phyloP scores from a whole-genome alignment of 176 grass and related monocot genomes.

The Pontederia crassipes region DNA sequence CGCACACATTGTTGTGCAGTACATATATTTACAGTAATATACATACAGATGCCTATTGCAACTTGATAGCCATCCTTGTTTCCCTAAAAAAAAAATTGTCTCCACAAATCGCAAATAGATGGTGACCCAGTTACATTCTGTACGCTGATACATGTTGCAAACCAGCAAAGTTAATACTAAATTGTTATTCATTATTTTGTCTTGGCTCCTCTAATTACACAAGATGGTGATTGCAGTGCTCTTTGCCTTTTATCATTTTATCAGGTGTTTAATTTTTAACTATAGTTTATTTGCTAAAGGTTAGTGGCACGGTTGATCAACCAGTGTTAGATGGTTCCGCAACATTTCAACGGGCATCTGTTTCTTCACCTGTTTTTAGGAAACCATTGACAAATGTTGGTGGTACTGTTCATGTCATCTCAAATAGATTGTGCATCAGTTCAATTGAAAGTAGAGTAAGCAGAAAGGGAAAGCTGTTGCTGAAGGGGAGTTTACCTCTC shows the following conservation, averaged over 20 bases:
- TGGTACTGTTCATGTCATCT: conserved; percentile 59
- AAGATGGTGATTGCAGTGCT: neutral
- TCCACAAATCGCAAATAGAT: too few species aligned
- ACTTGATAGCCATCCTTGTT: too few species aligned
- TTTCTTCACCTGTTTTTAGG: conserved; percentile 76
- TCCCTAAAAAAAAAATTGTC: too few species aligned
- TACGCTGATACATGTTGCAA: too few species aligned
- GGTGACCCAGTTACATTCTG: too few species aligned
- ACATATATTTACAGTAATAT: too few species aligned
- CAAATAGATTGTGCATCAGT: conserved; percentile 80
- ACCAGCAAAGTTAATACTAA: too few species aligned
- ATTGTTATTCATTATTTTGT: too few species aligned
- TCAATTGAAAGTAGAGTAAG: conserved; percentile 88
- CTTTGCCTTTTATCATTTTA: neutral
- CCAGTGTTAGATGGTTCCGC: conserved; percentile 93
- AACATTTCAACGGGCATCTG: conserved; percentile 80
- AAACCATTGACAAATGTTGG: conserved; percentile 87
- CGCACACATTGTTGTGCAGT: too few species aligned
- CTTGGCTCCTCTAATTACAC: too few species aligned
- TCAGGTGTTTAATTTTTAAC: neutral
- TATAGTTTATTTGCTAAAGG: conserved; percentile 32
- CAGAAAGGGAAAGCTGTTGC: conserved; percentile 83
- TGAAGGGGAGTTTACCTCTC: conserved; percentile 89
- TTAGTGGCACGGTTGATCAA: conserved; percentile 92
- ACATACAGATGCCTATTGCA: too few species aligned